Base-by-base conservation (phyloP, 768 basidiomycete species). In the Roridomyces roridus region DNA sequence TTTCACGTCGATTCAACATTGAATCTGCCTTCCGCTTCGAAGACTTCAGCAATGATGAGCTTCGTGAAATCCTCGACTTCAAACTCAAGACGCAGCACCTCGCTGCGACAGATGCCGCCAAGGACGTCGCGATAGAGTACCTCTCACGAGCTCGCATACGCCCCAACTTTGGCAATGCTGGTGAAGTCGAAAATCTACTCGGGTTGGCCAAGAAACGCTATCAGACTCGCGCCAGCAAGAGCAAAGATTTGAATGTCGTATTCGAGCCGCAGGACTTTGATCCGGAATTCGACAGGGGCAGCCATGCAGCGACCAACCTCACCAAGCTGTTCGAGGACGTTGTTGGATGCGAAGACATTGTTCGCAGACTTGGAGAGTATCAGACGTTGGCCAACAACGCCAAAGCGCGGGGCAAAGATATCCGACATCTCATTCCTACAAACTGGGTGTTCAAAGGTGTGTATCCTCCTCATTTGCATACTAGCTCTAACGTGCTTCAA, bases 401-500 rank as follows among this genome's bases (percentile, higher is more conserved):
- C 68, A 82, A 80, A 62, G 63, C 60, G 0, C 66, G 72, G 26
- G 75, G 76, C 3, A 65, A 74, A 31, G 79, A 86, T 56, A 68
- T 76, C 18, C 74, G 80, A 4, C 74, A 79, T n/a, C 72, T 77
- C 15, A 80, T 89, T 36, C 87, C 88, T 0, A 87, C 82, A 18
- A 88, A 79, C 50, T 90, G 88, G 74, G 71, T 89, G 2, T 89
- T 90, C 77, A 89, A 86, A n/a, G n/a, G n/a, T n/a, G n/a, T n/a
- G n/a, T n/a, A n/a, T n/a, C n/a, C n/a, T n/a, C n/a, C n/a, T n/a
- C n/a, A n/a, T n/a, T n/a, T n/a, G n/a, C n/a, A n/a, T n/a, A n/a
- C n/a, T n/a, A n/a, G n/a, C n/a, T n/a, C n/a, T n/a, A n/a, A n/a
- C n/a, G n/a, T n/a, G n/a, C n/a, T n/a, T n/a, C n/a, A n/a, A n/a